A percentile compares a stretch with the other conserved stretches of the same genome.
Conservation (phyloP, 1,284 basidiomycete genomes). For the Cryptococcus hybrid region DNA sequence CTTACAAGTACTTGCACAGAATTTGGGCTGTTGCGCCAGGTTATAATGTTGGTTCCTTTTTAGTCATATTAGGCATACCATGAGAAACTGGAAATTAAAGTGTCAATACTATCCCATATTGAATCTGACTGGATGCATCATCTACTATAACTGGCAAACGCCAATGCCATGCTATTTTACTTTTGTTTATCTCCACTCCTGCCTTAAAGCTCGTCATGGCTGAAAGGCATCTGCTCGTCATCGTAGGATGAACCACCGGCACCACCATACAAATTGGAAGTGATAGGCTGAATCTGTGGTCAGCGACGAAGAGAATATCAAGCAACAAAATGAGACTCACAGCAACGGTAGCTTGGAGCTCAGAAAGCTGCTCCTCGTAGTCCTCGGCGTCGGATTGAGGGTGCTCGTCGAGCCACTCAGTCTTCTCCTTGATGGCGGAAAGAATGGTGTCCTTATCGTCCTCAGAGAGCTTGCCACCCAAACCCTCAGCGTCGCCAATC, state of each 20-base stretch:
- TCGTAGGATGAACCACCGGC: constrained; percentile 30
- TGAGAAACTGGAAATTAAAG: no score
- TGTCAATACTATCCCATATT: no score
- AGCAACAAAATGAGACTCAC: constrained; percentile 15
- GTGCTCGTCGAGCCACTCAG: constrained; percentile 86
- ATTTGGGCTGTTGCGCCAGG: no score
- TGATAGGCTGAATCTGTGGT: constrained; percentile 58
- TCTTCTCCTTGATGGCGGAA: constrained; percentile 78
- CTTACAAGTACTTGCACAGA: no score
- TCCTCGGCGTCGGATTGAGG: constrained; percentile 78
- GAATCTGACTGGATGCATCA: no score
- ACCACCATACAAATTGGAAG: constrained; percentile 71
- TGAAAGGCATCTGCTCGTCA: constrained; percentile 45
- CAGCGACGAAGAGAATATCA: neutral
- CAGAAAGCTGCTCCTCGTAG: constrained; percentile 82
- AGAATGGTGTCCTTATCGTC: constrained; percentile 89
- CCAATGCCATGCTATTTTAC: neutral
- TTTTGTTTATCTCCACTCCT: neutral
- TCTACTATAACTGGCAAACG: no score
- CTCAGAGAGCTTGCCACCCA: constrained; percentile 82
- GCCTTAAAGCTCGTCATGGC: constrained; percentile 51
- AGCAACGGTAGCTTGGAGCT: constrained; percentile 66
- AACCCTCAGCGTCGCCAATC: constrained; percentile 78
- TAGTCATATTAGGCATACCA: no score
- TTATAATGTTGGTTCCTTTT: no score